phyloP scores from a whole-genome alignment of 1,284 basidiomycete species.

The Melampsora abietis-canadensis region DNA sequence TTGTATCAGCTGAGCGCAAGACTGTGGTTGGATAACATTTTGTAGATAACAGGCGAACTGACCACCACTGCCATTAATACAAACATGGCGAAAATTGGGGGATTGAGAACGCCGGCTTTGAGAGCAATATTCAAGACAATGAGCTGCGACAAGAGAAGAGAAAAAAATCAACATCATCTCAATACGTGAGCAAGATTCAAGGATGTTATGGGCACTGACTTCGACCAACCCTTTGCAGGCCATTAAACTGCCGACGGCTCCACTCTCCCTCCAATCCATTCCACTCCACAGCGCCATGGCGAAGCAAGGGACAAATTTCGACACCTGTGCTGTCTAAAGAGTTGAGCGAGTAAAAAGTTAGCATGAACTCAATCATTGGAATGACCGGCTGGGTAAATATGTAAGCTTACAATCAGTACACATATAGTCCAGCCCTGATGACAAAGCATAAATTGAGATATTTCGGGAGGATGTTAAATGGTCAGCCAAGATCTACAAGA shows the following conservation, averaged over 20 bases:
- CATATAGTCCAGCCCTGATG: conserved; percentile 81
- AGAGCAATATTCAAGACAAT: conserved; percentile 91
- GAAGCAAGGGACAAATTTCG: conserved; percentile 52
- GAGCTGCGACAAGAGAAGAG: conserved; percentile 57
- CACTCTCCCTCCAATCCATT: conserved; percentile 73
- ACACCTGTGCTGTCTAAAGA: conserved; percentile 19
- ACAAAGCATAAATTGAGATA: conserved; percentile 44
- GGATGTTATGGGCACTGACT: conserved; percentile 7
- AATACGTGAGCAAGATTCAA: conserved; percentile 48
- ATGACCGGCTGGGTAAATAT: conserved; percentile 66
- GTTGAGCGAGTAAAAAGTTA: neutral
- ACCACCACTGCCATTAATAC: conserved; percentile 80
- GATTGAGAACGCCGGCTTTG: conserved; percentile 71
- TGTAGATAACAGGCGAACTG: conserved; percentile 51
- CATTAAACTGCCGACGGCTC: conserved; percentile 85
- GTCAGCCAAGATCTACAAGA: conserved; percentile 49
- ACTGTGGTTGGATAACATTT: neutral
- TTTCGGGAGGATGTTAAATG: conserved; percentile 54
- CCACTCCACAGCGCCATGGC: conserved; percentile 64
- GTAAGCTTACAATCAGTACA: conserved; percentile 75
- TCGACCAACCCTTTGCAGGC: conserved; percentile 76
- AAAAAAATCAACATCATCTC: neutral
- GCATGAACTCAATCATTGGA: neutral
- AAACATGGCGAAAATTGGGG: conserved; percentile 71
- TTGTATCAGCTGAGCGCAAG: neutral